Percentiles rank a stretch among this genome's conserved stretches.
These are phyloP conservation scores for Phytopythium litorale DNA, from an alignment of 352 stramenopile genomes.

Conservation along the genomic window DNA sequence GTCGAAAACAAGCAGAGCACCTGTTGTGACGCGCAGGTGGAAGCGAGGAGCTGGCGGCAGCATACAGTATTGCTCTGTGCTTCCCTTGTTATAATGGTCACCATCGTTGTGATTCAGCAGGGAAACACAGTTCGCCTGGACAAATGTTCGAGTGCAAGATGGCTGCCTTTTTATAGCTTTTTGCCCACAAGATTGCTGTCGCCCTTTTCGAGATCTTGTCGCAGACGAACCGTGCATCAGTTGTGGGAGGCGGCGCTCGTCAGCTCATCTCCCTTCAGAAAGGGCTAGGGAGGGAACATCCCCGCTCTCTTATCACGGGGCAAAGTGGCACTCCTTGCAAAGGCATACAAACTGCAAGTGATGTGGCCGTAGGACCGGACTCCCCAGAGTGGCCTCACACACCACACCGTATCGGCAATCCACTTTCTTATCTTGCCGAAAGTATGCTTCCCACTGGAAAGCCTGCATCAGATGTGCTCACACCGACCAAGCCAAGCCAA, in stretches of 20 bases:
- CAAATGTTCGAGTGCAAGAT: background rate
- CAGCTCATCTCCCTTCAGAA: constrained; percentile 8
- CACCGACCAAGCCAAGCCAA: background rate
- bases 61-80: too few relatives aligned
- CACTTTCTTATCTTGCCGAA: background rate
- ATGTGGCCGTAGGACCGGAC: background rate
- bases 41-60: too few relatives aligned
- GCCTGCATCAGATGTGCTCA: background rate
- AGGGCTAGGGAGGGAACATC: constrained; percentile 5
- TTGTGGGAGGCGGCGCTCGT: background rate
- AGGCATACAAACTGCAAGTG: background rate
- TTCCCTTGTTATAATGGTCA: too few relatives aligned
- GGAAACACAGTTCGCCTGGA: too few relatives aligned
- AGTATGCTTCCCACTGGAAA: background rate
- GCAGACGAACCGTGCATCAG: background rate
- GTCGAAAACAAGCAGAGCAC: too few relatives aligned
- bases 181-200: background rate
- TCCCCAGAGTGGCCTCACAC: too few relatives aligned
- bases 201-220: background rate
- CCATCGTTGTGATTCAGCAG: too few relatives aligned
- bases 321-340: background rate
- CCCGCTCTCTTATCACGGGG: constrained; percentile 1
- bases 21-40: too few relatives aligned
- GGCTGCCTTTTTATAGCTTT: background rate
- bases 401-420: background rate